Percentiles rank a stretch among this genome's conserved stretches.
These are phyloP conservation scores for Tylopilus orsonianus DNA, from an alignment of 1,284 basidiomycete species.

Conservation along the genomic window DNA sequence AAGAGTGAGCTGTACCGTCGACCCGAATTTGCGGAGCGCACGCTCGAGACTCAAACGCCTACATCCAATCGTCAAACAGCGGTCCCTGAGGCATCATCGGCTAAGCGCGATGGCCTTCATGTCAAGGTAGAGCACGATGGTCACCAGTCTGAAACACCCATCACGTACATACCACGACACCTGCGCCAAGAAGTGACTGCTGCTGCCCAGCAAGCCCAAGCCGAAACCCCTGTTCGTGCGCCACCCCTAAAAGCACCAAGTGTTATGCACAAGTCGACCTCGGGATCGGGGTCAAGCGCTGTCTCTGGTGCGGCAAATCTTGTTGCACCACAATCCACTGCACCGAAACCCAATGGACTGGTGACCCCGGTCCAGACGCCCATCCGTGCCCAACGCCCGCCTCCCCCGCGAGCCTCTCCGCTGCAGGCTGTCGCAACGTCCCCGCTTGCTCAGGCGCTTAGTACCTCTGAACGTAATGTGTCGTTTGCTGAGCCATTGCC, in stretches of 20 bases:
- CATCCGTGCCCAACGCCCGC: slow-evolving; percentile 5
- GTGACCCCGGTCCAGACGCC: slow-evolving; percentile 27
- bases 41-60: slow-evolving; percentile 3
- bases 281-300: background rate
- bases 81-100: background rate
- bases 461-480: slow-evolving; percentile 8
- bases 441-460: slow-evolving; percentile 13
- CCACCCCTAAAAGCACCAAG: background rate
- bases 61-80: background rate
- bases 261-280: background rate
- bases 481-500: slow-evolving; percentile 12
- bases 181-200: slow-evolving; percentile 23
- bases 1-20: slow-evolving; percentile 70
- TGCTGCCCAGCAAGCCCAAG: slow-evolving; percentile 11
- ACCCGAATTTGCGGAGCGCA: slow-evolving; percentile 66
- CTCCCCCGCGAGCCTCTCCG: slow-evolving; percentile 4
- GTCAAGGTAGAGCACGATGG: slow-evolving; percentile 22
- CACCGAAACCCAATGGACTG: slow-evolving; percentile 13
- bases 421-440: slow-evolving; percentile 7
- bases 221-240: background rate
- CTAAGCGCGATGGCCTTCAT: background rate
- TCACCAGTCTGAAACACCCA: slow-evolving; percentile 14
- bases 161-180: slow-evolving; percentile 28
- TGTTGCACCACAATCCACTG: background rate
- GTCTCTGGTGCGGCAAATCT: background rate